Percentiles rank a stretch among this genome's conserved stretches.
These are phyloP conservation scores for Fusarium anthophilum DNA, from an alignment of 2,329 filamentous ascomycete species.

Conservation along the genomic window DNA sequence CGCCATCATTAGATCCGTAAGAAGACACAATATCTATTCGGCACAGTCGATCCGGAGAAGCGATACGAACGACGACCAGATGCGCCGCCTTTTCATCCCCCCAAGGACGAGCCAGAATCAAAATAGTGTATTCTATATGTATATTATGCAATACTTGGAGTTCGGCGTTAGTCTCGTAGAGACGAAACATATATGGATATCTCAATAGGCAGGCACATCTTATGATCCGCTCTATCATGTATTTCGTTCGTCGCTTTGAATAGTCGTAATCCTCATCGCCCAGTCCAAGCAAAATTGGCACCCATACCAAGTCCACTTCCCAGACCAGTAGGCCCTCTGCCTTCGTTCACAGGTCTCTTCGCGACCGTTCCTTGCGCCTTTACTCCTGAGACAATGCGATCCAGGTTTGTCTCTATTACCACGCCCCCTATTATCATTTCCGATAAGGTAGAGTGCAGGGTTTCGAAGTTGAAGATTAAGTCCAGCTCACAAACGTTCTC, in stretches of 20 bases:
- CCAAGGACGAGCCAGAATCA: slow-evolving; percentile 40
- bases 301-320: slow-evolving; percentile 65
- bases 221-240: slow-evolving; percentile 29
- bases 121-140: slow-evolving; percentile 41
- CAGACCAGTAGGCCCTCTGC: slow-evolving; percentile 54
- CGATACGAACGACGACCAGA: slow-evolving; percentile 54
- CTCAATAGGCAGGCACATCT: slow-evolving; percentile 25
- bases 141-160: slow-evolving; percentile 41
- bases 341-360: slow-evolving; percentile 81
- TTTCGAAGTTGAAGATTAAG: slow-evolving; percentile 99
- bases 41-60: slow-evolving; percentile 53
- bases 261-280: slow-evolving; percentile 44
- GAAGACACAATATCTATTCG: slow-evolving; percentile 52
- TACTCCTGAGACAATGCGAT: slow-evolving; percentile 88
- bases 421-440: slow-evolving; percentile 98
- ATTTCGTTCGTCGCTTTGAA: slow-evolving; percentile 4
- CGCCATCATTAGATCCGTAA: slow-evolving; percentile 46
- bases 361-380: slow-evolving; percentile 79
- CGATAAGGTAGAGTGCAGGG: slow-evolving; percentile 85
- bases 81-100: slow-evolving; percentile 46
- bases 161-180: slow-evolving; percentile 42
- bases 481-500: slow-evolving; percentile 99
- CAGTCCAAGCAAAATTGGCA: slow-evolving; percentile 66
- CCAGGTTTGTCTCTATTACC: slow-evolving; percentile 90
- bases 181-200: slow-evolving; percentile 39